Evolutionary conservation across 1,139 yeast species (phyloP).

Genomic region (Groenewaldozyma auringiensis): DNA sequence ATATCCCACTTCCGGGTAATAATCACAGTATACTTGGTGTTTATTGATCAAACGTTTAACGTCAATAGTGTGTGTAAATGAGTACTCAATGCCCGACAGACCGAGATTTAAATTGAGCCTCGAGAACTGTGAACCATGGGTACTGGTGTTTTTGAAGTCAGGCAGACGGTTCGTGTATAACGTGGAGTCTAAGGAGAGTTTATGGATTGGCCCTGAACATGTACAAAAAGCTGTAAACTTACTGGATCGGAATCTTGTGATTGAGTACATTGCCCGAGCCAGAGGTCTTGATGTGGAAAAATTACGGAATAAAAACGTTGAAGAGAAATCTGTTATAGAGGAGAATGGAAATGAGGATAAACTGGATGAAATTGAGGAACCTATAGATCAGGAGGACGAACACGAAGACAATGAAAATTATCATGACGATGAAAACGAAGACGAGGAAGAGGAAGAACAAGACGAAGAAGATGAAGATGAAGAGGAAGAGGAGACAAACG

Average conservation of each 20-base stretch:
- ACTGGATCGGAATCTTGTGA: slow-evolving; percentile 32
- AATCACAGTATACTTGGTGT: no score
- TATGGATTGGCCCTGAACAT: slow-evolving; percentile 33
- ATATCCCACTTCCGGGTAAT: no score
- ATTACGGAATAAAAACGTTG: slow-evolving; percentile 6
- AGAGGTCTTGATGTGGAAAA: slow-evolving; percentile 35
- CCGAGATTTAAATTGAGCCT: slow-evolving; percentile 19
- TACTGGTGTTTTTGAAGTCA: slow-evolving; percentile 35
- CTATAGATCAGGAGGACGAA: slow-evolving; percentile 10
- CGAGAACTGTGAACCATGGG: slow-evolving; percentile 32
- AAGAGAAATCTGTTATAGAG: background rate
- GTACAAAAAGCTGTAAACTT: slow-evolving; percentile 27
- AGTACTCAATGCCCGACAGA: slow-evolving; percentile 9
- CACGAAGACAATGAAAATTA: slow-evolving; percentile 7
- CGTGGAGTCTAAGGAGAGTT: slow-evolving; percentile 26
- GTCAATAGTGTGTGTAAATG: background rate
- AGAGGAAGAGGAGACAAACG: slow-evolving; percentile 12
- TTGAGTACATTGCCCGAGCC: slow-evolving; percentile 39
- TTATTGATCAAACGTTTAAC: no score
- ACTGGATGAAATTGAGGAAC: slow-evolving; percentile 5
- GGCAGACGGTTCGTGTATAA: slow-evolving; percentile 44
- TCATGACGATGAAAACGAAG: slow-evolving; percentile 7
- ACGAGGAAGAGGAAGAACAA: slow-evolving; percentile 9
- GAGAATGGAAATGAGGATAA: slow-evolving; percentile 9
- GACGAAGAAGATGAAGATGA: slow-evolving; percentile 8